Evolutionary conservation across 306 rosid genomes (phyloP).

Genomic region (Vigna radiata): DNA sequence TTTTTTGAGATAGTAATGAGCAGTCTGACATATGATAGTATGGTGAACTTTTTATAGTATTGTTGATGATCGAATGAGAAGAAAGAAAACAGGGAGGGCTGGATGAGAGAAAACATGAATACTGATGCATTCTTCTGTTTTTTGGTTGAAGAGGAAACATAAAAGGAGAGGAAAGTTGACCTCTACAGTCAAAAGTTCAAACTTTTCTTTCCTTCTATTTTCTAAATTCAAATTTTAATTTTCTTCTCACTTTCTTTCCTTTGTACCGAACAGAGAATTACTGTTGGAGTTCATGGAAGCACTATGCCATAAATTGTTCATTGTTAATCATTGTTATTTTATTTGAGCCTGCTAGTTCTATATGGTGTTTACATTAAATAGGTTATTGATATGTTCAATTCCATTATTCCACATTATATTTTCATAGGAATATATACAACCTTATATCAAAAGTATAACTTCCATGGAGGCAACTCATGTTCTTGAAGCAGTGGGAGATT

Average conservation of each 20-base stretch:
- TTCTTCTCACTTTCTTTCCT: not conserved
- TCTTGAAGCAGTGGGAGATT: conserved; percentile 71
- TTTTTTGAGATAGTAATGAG: not conserved
- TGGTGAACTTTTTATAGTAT: conserved; percentile 11
- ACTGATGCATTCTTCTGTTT: not conserved
- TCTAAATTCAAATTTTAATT: not conserved
- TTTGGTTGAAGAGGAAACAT: conserved; percentile 4
- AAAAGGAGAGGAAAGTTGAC: not conserved
- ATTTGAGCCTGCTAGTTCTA: conserved; percentile 2
- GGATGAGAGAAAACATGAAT: not conserved
- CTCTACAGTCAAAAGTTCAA: not conserved
- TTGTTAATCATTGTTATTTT: conserved; percentile 10
- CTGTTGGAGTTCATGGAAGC: conserved; percentile 17
- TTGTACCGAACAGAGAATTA: conserved; percentile 1
- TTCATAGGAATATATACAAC: conserved; percentile 72
- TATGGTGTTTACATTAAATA: conserved; percentile 24
- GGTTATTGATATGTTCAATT: conserved; percentile 21
- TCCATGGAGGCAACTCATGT: conserved; percentile 66
- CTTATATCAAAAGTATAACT: conserved; percentile 71
- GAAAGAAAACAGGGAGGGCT: not conserved
- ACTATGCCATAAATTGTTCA: not conserved
- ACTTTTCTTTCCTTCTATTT: not conserved
- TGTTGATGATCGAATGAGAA: not conserved
- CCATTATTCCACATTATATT: conserved; percentile 23
- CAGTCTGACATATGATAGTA: conserved; percentile 32